A percentile compares a stretch with the other conserved stretches of the same genome.
phyloP scores from a whole-genome alignment of 1,284 basidiomycete genomes.

The Coniferiporia weirii region DNA sequence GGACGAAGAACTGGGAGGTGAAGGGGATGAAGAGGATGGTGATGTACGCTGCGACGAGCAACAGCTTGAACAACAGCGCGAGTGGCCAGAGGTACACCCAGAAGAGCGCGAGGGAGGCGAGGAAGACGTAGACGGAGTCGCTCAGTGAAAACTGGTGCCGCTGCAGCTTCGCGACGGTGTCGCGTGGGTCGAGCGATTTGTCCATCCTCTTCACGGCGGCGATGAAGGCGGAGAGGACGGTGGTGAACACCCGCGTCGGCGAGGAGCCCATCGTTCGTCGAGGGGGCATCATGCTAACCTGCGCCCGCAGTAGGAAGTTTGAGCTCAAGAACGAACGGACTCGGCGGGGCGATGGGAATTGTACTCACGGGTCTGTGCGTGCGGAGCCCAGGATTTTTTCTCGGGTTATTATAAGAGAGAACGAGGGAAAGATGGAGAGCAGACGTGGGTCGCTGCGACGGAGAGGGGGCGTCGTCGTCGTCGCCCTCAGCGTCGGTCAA shows the following conservation, averaged over 20 bases:
- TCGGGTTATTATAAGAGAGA: neutral
- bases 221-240: slow-evolving; percentile 45
- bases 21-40: slow-evolving; percentile 76
- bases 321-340: neutral
- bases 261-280: slow-evolving; percentile 2
- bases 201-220: slow-evolving; percentile 66
- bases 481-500: neutral
- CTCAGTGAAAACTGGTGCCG: slow-evolving; percentile 55
- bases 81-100: slow-evolving; percentile 80
- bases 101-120: slow-evolving; percentile 62
- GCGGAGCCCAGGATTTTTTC: neutral
- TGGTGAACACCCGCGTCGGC: slow-evolving; percentile 8
- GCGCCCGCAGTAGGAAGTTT: neutral
- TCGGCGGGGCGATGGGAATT: neutral
- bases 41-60: slow-evolving; percentile 73
- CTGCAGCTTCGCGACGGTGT: slow-evolving; percentile 60
- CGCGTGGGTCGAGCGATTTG: slow-evolving; percentile 66
- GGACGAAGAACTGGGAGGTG: slow-evolving; percentile 90
- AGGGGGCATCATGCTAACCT: slow-evolving; percentile 1
- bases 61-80: slow-evolving; percentile 69
- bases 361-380: neutral
- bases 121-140: slow-evolving; percentile 62
- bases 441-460: neutral
- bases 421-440: neutral
- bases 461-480: neutral